Evolutionary conservation across 352 stramenopile genomes (phyloP), one percentile per base, ranked within the genome.

Genomic region (Albugo laibachii): DNA sequence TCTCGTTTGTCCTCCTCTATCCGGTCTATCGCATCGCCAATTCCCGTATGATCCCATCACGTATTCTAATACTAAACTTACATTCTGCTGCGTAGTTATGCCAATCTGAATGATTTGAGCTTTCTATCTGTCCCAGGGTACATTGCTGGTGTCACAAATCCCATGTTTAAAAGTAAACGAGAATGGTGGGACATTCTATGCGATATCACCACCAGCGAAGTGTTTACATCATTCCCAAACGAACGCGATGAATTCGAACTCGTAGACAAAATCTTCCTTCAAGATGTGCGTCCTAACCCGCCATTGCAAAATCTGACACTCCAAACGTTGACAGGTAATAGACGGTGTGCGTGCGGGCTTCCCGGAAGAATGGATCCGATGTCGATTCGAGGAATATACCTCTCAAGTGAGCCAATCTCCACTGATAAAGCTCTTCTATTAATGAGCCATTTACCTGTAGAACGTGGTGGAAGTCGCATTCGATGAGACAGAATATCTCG

Each of bases 151-250:
- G 81, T 93, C 49, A 95, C 80, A 14, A 94, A 94, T 47, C 82
- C 82, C 1, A 93, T 94, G 80, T 94, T 94, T 53, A 89, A 92
- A 54, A 80, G 73, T 46, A 88, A 91, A 53, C 65, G 66, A 16
- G 80, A 93, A 44, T 94, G 82, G 82, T 94, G 82, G 82, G 82
- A 94, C 52, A 67, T 94, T 16, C 56, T 93, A 18, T 91, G 77
- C 37, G 80, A 94, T 57, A 70, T 93, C 42, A 83, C 76, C 4
- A 92, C 57, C 5, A 77, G 79, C 6, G 75, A 88, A 53, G 66
- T 88, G 8, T 49, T 84, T 10, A 52, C 85, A 19, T 80, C 71
- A 0, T 57, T 58, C 11, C 50, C 62, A 1, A 16, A 18, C 8
- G 78, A 92, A 47, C 73, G 76, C 46, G 78, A 92, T 39, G 75